Percentiles rank a stretch among this genome's conserved stretches.
phyloP scores from a whole-genome alignment of 2,329 filamentous ascomycete genomes.

The Ceratocystis cacaofunesta region DNA sequence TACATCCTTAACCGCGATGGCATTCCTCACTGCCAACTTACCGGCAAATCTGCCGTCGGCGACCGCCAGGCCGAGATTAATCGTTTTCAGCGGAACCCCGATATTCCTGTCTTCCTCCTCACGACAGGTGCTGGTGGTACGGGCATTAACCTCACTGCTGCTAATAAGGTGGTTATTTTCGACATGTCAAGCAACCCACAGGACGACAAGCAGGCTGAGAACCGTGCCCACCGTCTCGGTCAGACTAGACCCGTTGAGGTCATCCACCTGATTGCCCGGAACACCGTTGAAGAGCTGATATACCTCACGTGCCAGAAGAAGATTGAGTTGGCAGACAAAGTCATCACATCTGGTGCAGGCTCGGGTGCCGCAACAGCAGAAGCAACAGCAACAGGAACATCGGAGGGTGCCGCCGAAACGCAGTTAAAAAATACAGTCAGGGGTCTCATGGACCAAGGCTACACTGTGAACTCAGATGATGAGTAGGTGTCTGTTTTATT shows the following conservation, averaged over 20 bases:
- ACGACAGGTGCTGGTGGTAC: constrained; percentile 92
- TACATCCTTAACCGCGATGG: constrained; percentile 59
- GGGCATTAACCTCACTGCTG: constrained; percentile 86
- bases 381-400: constrained; percentile 11
- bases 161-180: constrained; percentile 96
- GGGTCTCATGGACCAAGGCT: constrained; percentile 12
- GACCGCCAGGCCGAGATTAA: constrained; percentile 81
- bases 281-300: constrained; percentile 86
- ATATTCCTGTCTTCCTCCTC: constrained; percentile 80
- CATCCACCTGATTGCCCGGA: constrained; percentile 62
- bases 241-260: constrained; percentile 86
- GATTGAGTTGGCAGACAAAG: constrained; percentile 62
- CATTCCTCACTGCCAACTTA: constrained; percentile 71
- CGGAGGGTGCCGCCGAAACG: constrained; percentile 1
- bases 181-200: constrained; percentile 96
- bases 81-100: constrained; percentile 59
- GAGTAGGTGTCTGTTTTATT: neutral
- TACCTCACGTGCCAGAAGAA: constrained; percentile 85
- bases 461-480: neutral
- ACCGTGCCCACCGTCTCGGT: constrained; percentile 86
- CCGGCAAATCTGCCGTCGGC: constrained; percentile 67
- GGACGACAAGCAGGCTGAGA: constrained; percentile 96
- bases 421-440: constrained; percentile 13
- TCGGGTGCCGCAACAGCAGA: constrained; percentile 44
- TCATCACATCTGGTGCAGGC: constrained; percentile 43